Evolutionary conservation across 2,329 filamentous ascomycete species (phyloP).

Genomic region (Nigrospora osmanthi): DNA sequence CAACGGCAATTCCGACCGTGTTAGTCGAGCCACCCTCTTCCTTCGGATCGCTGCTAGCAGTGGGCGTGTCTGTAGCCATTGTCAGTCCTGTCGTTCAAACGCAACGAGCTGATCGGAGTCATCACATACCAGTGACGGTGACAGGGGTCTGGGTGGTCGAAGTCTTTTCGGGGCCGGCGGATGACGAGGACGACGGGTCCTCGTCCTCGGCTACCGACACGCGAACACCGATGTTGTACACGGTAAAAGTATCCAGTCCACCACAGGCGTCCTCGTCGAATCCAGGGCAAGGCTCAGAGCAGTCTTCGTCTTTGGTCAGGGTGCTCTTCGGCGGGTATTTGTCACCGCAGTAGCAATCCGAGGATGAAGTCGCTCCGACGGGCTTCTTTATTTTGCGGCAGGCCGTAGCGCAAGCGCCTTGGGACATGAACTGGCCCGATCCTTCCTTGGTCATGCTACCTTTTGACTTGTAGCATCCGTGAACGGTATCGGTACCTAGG

Average conservation of each 20-base stretch:
- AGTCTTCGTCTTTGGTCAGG: slow-evolving; percentile 50
- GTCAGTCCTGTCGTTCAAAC: background rate
- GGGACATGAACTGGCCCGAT: slow-evolving; percentile 24
- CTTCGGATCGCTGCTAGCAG: slow-evolving; percentile 16
- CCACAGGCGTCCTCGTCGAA: slow-evolving; percentile 55
- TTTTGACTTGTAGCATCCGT: slow-evolving; percentile 42
- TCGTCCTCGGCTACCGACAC: slow-evolving; percentile 27
- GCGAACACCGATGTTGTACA: slow-evolving; percentile 43
- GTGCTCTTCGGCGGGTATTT: slow-evolving; percentile 51
- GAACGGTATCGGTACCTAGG: slow-evolving; percentile 29
- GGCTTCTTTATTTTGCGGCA: slow-evolving; percentile 36
- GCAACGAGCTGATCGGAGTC: background rate
- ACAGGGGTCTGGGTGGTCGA: slow-evolving; percentile 13
- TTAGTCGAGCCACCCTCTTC: slow-evolving; percentile 38
- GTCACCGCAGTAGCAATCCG: slow-evolving; percentile 67
- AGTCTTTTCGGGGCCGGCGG: slow-evolving; percentile 15
- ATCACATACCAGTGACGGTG: background rate
- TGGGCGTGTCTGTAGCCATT: background rate
- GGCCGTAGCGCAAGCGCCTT: slow-evolving; percentile 30
- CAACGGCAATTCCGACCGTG: slow-evolving; percentile 78
- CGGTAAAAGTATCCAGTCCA: slow-evolving; percentile 34
- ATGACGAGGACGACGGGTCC: slow-evolving; percentile 4
- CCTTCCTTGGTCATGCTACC: slow-evolving; percentile 27
- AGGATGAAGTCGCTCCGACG: slow-evolving; percentile 55
- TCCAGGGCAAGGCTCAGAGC: slow-evolving; percentile 58